Evolutionary conservation across 441 rosid genomes (phyloP).

Genomic region (Cnidoscolus chayamansa): DNA sequence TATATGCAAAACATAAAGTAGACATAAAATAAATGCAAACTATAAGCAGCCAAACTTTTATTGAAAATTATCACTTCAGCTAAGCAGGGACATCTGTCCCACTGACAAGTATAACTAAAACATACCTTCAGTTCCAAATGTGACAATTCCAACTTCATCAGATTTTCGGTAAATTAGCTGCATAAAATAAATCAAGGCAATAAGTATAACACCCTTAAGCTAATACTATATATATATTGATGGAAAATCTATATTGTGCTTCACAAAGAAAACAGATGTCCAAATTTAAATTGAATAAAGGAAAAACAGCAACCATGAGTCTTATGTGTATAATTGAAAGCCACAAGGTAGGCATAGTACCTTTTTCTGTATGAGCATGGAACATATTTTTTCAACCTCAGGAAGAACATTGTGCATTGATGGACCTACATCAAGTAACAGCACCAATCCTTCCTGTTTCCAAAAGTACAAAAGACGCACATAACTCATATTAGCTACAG

Average conservation of each 20-base stretch:
- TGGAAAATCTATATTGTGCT: background rate
- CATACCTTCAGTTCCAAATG: constrained; percentile 87
- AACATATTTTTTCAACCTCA: constrained; percentile 62
- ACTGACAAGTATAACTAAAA: background rate
- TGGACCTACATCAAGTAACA: constrained; percentile 86
- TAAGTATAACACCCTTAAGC: background rate
- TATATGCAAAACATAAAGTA: background rate
- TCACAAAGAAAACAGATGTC: background rate
- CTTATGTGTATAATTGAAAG: background rate
- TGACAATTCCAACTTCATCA: constrained; percentile 84
- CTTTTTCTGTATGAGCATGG: constrained; percentile 75
- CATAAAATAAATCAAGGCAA: constrained; percentile 18
- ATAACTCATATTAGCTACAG: background rate
- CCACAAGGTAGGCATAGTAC: constrained; percentile 26
- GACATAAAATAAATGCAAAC: background rate
- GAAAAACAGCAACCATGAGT: background rate
- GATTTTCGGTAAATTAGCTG: constrained; percentile 71
- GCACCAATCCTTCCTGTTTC: constrained; percentile 67
- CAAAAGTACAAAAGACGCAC: constrained; percentile 3
- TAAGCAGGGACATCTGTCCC: background rate
- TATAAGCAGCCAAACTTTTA: background rate
- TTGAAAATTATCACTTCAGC: background rate
- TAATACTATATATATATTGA: background rate
- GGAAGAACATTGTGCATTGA: constrained; percentile 68
- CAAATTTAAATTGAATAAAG: background rate